These are phyloP conservation scores for Phyllosticta ampelicida DNA, from an alignment of 2,329 filamentous ascomycete species.

Conservation along the genomic window DNA sequence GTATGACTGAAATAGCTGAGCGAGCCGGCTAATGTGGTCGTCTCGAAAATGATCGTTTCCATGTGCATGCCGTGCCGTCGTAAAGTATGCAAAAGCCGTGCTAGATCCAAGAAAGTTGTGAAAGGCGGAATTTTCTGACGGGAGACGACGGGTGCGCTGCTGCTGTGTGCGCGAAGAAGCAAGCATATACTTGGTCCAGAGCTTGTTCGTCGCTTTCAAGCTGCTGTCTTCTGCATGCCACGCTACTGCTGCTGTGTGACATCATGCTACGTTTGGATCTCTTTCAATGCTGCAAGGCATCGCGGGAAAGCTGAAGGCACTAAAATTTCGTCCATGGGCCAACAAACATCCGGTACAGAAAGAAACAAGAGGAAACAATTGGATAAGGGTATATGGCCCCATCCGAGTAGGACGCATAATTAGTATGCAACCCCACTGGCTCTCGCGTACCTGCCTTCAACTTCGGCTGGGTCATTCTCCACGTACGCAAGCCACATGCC, in stretches of 20 bases:
- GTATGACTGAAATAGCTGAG: too few species aligned
- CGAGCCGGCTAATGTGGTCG: too few species aligned
- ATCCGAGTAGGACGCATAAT: not conserved
- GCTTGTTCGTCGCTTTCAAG: not conserved
- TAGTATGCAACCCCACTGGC: not conserved
- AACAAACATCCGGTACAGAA: not conserved
- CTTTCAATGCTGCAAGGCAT: too few species aligned
- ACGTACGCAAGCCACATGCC: constrained; percentile 30
- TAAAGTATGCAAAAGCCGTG: not conserved
- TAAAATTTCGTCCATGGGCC: not conserved
- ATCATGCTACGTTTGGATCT: too few species aligned
- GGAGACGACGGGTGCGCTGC: not conserved
- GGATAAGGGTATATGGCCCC: not conserved
- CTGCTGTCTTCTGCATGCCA: not conserved
- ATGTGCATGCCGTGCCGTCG: too few species aligned
- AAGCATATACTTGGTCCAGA: not conserved
- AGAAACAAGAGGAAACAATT: not conserved
- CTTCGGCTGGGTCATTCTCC: constrained; percentile 25
- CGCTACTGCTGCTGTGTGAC: not conserved
- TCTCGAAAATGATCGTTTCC: too few species aligned
- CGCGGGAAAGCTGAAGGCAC: too few species aligned
- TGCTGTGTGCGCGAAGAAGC: not conserved
- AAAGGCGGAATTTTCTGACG: not conserved
- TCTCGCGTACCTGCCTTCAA: constrained; percentile 13
- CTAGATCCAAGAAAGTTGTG: not conserved